Conservation (phyloP, 371 early-diverging fungal species). For the Circinella minor region DNA sequence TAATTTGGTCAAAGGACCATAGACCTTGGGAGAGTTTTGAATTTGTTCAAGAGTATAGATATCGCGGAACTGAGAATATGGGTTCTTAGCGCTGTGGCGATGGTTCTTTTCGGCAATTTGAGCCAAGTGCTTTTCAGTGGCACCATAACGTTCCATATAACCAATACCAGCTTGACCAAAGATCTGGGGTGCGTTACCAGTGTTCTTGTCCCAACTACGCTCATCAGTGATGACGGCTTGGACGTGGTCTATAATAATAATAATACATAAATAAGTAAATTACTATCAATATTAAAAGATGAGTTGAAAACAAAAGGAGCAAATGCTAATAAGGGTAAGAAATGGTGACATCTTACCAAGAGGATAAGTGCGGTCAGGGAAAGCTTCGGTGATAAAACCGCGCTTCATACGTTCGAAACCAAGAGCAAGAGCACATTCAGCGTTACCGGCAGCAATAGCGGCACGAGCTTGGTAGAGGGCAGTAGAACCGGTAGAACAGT, state of each 20-base stretch:
- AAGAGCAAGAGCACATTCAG: constrained; percentile 77
- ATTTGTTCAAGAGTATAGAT: constrained; percentile 73
- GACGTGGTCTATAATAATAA: constrained; percentile 51
- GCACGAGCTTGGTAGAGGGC: constrained; percentile 76
- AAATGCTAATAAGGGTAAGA: no score
- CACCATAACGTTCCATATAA: constrained; percentile 73
- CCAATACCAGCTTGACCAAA: constrained; percentile 77
- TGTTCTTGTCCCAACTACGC: constrained; percentile 62
- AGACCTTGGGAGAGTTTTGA: constrained; percentile 65
- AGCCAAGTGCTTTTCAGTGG: constrained; percentile 63
- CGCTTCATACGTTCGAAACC: constrained; percentile 81
- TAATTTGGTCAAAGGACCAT: constrained; percentile 77
- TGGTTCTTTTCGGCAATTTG: constrained; percentile 83
- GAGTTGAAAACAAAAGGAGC: no score
- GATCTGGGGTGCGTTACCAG: constrained; percentile 74
- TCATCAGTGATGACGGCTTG: constrained; percentile 59
- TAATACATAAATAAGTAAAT: not conserved
- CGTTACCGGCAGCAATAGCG: constrained; percentile 71
- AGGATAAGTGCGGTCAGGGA: constrained; percentile 72
- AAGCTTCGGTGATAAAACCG: constrained; percentile 63
- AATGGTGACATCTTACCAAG: constrained; percentile 37
- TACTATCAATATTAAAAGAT: no score
- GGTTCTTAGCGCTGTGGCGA: constrained; percentile 73
- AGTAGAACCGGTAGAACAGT: constrained; percentile 81
- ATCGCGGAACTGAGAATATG: constrained; percentile 83